phyloP scores from a whole-genome alignment of 1,139 yeast species.

The Pichia norvegensis region DNA sequence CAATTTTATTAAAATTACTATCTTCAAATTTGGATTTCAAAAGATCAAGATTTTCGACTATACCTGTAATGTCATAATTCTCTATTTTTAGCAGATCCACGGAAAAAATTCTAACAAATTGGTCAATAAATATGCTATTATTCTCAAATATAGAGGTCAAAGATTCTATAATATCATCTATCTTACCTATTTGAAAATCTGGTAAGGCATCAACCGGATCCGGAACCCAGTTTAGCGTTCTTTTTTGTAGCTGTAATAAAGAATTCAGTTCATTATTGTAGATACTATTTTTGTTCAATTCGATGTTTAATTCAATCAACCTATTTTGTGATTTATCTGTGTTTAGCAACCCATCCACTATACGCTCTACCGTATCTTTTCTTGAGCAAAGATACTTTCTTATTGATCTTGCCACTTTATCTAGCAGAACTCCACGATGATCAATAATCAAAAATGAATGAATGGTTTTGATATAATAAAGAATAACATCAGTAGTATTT shows the following conservation, averaged over 20 bases:
- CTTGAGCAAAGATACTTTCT: conserved; percentile 58
- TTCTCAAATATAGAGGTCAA: conserved; percentile 71
- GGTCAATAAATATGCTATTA: conserved; percentile 64
- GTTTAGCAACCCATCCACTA: conserved; percentile 66
- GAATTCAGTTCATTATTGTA: conserved; percentile 4
- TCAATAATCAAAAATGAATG: conserved; percentile 70
- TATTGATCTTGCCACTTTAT: conserved; percentile 69
- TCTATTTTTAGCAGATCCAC: conserved; percentile 45
- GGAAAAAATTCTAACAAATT: conserved; percentile 62
- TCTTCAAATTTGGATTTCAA: conserved; percentile 50
- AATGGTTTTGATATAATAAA: conserved; percentile 64
- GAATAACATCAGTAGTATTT: conserved; percentile 66
- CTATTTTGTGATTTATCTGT: conserved; percentile 34
- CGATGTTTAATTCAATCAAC: conserved; percentile 45
- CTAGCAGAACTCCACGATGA: conserved; percentile 78
- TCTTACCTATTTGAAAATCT: conserved; percentile 63
- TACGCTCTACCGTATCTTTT: conserved; percentile 60
- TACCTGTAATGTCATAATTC: conserved; percentile 38
- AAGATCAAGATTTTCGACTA: conserved; percentile 36
- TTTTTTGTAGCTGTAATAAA: conserved; percentile 1
- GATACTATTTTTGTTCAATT: conserved; percentile 31
- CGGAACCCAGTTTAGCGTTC: conserved; percentile 61
- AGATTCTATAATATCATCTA: conserved; percentile 63
- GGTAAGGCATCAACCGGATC: conserved; percentile 92
- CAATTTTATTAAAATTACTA: conserved; percentile 55